phyloP scores from a whole-genome alignment of 164 flowering plant species.

The Vitis riparia region DNA sequence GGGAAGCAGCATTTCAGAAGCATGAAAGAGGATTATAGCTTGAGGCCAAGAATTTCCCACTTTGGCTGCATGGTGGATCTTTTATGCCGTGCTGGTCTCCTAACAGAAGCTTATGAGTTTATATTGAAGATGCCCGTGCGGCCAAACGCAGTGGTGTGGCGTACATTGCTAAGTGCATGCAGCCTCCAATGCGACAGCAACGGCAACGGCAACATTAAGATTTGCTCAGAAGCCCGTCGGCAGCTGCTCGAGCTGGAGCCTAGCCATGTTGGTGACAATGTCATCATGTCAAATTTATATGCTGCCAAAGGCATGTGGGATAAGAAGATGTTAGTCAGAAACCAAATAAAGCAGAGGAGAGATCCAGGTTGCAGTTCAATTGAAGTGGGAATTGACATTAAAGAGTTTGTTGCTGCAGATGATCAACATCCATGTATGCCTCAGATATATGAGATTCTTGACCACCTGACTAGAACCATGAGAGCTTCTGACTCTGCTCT shows the following conservation, averaged over 20 bases:
- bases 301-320: slow-evolving; percentile 48
- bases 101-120: slow-evolving; percentile 29
- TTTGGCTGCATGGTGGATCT: slow-evolving; percentile 51
- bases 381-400: slow-evolving; percentile 28
- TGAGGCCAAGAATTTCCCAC: slow-evolving; percentile 32
- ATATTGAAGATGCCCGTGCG: slow-evolving; percentile 25
- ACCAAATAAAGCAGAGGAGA: slow-evolving; percentile 25
- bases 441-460: slow-evolving; percentile 20
- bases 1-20: slow-evolving; percentile 28
- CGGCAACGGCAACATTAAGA: slow-evolving; percentile 13
- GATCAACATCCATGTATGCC: slow-evolving; percentile 16
- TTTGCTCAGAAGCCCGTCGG: slow-evolving; percentile 16
- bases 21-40: slow-evolving; percentile 29
- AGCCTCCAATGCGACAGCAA: slow-evolving; percentile 6
- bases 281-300: slow-evolving; percentile 37
- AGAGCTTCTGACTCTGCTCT: slow-evolving; percentile 7
- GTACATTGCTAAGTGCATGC: slow-evolving; percentile 36
- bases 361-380: slow-evolving; percentile 51
- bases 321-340: slow-evolving; percentile 27
- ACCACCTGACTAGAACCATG: slow-evolving; percentile 21
- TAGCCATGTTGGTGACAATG: slow-evolving; percentile 27
- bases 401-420: slow-evolving; percentile 41
- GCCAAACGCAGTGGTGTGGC: slow-evolving; percentile 39
- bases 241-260: slow-evolving; percentile 24
- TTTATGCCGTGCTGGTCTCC: slow-evolving; percentile 33